Percentiles rank a stretch among this genome's conserved stretches.
Evolutionary conservation across 768 basidiomycete genomes (phyloP).

Genomic region (Tricholoma flavovirens): DNA sequence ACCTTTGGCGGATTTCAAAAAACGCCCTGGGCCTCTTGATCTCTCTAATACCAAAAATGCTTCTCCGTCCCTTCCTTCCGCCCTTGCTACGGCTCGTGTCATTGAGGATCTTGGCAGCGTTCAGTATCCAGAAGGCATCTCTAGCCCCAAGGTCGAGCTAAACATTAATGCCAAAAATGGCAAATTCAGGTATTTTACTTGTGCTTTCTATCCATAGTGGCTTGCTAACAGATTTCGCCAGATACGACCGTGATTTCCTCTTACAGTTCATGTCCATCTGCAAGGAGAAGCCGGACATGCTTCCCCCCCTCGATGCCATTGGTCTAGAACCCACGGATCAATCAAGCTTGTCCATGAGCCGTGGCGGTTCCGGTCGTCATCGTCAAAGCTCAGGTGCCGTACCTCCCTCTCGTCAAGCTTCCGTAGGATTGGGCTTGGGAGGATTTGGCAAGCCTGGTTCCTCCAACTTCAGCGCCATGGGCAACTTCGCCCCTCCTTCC

Average conservation of each 20-base stretch:
- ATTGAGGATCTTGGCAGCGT: constrained; percentile 79
- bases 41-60: constrained; percentile 48
- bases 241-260: constrained; percentile 97
- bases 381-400: constrained; percentile 39
- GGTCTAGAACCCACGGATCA: constrained; percentile 80
- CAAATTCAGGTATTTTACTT: constrained; percentile 65
- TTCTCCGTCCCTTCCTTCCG: constrained; percentile 49
- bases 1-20: constrained; percentile 35
- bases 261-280: constrained; percentile 94
- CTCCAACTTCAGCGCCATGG: too few relatives aligned
- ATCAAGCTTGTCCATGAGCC: constrained; percentile 43
- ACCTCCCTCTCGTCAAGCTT: constrained; percentile 40
- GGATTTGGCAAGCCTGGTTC: constrained; percentile 47
- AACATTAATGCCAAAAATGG: constrained; percentile 81
- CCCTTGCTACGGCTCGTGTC: constrained; percentile 74
- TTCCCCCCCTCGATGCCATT: constrained; percentile 85
- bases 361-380: constrained; percentile 63
- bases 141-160: constrained; percentile 78
- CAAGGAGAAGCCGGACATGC: constrained; percentile 88
- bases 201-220: background rate
- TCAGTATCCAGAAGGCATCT: constrained; percentile 77
- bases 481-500: constrained; percentile 49
- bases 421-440: constrained; percentile 35
- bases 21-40: constrained; percentile 70
- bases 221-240: constrained; percentile 21